Base-by-base conservation (phyloP, 176 grass and related monocot species). In the Echinochloa phyllopogon region DNA sequence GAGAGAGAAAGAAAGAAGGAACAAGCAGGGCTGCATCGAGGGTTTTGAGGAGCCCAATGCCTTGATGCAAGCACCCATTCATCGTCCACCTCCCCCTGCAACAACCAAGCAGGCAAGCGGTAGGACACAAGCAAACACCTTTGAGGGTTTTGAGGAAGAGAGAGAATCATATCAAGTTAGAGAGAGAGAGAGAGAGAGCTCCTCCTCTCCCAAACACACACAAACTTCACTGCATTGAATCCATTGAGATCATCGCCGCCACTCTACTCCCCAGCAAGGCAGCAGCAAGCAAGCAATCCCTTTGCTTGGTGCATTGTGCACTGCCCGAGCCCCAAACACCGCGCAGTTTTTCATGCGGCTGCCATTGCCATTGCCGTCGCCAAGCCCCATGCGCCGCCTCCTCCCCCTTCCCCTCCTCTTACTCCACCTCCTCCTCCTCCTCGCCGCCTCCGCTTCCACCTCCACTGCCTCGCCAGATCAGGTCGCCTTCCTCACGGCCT, bases 401-500 rank as follows among this genome's bases (percentile, higher is more conserved):
- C 21, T 81, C 74, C 64, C 48, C 49, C 82, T 75, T 66, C 66
- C 27, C 80, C 83, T 88, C 77, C 45, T 87, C 83, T 45, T 76
- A 72, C 74, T 33, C 75, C 79, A 18, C 38, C 86, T 44, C 38
- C 70, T 72, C 38, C 86, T 44, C 38, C 70, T 72, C 20, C 6
- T 79, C 74, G 9, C 39, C 76, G 53, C 76, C 59, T 36, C 60
- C 2, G 29, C 29, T 52, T 59, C 82, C 15, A 0, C 77, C 55
- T 8, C 42, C 72, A 23, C 86, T 27, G 10, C 74, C 11, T 66
- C 82, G 0, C 3, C 65, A 0, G 65, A 33, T 33, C 29, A 96
- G 92, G 96, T 84, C 57, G 59, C 87, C 13, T 90, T 91, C 83
- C 74, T 98, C 13, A 89, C 74, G 69, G 21, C 86, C 78, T 98